Conservation (phyloP, 768 basidiomycete species). For the Phallus indusiatus region DNA sequence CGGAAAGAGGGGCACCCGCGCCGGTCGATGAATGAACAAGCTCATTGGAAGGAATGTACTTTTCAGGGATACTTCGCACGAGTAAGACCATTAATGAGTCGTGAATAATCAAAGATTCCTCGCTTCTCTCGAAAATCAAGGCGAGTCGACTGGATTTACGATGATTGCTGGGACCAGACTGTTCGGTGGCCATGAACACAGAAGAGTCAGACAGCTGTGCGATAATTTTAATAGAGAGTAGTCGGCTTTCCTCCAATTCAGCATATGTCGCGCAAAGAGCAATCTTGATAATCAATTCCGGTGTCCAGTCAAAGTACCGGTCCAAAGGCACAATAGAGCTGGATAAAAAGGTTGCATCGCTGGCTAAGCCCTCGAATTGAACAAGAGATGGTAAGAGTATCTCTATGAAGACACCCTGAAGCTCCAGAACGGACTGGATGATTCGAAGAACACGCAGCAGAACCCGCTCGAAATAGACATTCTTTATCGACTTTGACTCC, state of each 20-base stretch:
- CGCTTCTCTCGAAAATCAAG: slow-evolving; percentile 68
- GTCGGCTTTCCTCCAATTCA: slow-evolving; percentile 53
- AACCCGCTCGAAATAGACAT: slow-evolving; percentile 57
- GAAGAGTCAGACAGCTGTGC: slow-evolving; percentile 54
- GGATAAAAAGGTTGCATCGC: slow-evolving; percentile 19
- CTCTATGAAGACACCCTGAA: slow-evolving; percentile 86
- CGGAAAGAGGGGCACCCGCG: slow-evolving; percentile 56
- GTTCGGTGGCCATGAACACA: slow-evolving; percentile 34
- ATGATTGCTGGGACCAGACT: slow-evolving; percentile 23
- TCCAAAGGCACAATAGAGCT: slow-evolving; percentile 51
- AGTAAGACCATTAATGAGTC: slow-evolving; percentile 67
- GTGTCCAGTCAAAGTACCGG: slow-evolving; percentile 59
- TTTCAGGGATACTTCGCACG: slow-evolving; percentile 49
- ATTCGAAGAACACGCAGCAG: slow-evolving; percentile 78
- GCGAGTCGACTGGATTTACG: slow-evolving; percentile 53
- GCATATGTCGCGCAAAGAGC: slow-evolving; percentile 68
- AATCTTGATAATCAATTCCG: slow-evolving; percentile 69
- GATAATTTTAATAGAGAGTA: slow-evolving; percentile 74
- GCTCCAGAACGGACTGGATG: slow-evolving; percentile 67
- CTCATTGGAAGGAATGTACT: slow-evolving; percentile 50
- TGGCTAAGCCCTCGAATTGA: slow-evolving; percentile 43
- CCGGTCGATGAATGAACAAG: slow-evolving; percentile 56
- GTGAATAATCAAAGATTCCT: slow-evolving; percentile 78
- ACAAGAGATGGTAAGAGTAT: slow-evolving; percentile 71
- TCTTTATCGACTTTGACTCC: slow-evolving; percentile 46